Base-by-base conservation (phyloP, 2,329 filamentous ascomycete genomes). In the Penicillium sp. region DNA sequence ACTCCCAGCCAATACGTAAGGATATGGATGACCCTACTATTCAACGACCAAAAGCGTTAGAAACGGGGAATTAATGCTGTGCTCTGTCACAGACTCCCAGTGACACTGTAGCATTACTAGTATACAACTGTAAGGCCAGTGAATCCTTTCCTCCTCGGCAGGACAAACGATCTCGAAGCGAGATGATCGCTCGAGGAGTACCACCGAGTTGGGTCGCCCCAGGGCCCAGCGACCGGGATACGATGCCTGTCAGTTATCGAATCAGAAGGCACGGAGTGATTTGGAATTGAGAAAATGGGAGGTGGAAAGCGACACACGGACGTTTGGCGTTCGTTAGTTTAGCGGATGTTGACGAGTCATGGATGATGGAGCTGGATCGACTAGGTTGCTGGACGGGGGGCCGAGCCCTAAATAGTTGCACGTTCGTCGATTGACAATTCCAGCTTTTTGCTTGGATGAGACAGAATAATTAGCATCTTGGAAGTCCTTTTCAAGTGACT, bases 171-270 rank as follows among this genome's bases (percentile, higher is more conserved):
- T 11, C 28, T 45, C 43, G 55, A 47, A 38, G 25, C 45, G 50
- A 59, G 54, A 41, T 54, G 60, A 66, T 65, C 58, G 60, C 60
- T 63, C 66, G 58, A 63, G 60, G 58, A 60, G 39, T 55, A 61
- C 67, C 67, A 61, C 37, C 42, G 38, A 63, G 20, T 58, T 65
- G 67, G 67, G 64, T 62, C 64, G 48, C 20, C n/a, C 17, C 7
- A 47, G 53, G 57, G 61, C 64, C 65, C 67, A 64, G 54, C 54
- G 61, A 68, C 67, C 67, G 55, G 67, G 65, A 61, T 68, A 64
- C 54, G 56, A 54, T 64, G 51, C 14, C 67, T 69, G 67, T 69
- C 67, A 69, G 67, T 53, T 51, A 38, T 61, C 67, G 45, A 67
- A 69, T 67, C 53, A 65, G 52, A 34, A 11, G 4, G 3, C 20